Percentiles rank a stretch among this genome's conserved stretches.
Evolutionary conservation across 371 early-diverging fungal species (phyloP).

Genomic region (Lichtheimia corymbifera): DNA sequence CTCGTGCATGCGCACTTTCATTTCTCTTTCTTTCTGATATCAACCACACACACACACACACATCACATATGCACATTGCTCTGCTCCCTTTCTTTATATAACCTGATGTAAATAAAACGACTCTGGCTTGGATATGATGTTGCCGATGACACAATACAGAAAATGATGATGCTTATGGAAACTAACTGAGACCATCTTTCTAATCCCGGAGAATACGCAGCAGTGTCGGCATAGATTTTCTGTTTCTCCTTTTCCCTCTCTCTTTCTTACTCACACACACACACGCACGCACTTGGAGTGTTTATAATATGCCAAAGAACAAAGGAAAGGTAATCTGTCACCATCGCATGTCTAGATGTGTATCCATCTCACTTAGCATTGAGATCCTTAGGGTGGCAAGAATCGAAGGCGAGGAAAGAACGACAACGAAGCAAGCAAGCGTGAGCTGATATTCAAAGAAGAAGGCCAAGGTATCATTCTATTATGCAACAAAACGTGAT

Average conservation of each 20-base stretch:
- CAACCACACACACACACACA: no score
- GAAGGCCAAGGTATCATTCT: constrained; percentile 81
- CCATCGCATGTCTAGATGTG: background rate
- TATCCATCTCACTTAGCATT: background rate
- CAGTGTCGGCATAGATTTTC: background rate
- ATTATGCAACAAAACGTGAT: background rate
- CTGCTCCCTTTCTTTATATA: background rate
- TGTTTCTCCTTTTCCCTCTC: background rate
- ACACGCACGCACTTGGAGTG: constrained; percentile 3
- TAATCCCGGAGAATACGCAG: background rate
- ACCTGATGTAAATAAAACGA: background rate
- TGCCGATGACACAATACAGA: no score
- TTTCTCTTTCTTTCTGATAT: no score
- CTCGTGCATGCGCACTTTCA: no score
- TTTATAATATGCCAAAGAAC: constrained; percentile 75
- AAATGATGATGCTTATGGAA: no score
- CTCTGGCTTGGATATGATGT: no score
- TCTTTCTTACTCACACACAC: constrained; percentile 7
- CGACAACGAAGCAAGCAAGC: constrained; percentile 92
- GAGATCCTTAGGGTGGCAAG: constrained; percentile 85
- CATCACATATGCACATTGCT: no score
- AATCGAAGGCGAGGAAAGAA: constrained; percentile 96
- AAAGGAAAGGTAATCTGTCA: constrained; percentile 76
- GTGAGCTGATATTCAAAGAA: constrained; percentile 93
- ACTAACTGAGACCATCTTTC: no score